phyloP scores from a whole-genome alignment of 768 basidiomycete species.

The Pholiota conissans region DNA sequence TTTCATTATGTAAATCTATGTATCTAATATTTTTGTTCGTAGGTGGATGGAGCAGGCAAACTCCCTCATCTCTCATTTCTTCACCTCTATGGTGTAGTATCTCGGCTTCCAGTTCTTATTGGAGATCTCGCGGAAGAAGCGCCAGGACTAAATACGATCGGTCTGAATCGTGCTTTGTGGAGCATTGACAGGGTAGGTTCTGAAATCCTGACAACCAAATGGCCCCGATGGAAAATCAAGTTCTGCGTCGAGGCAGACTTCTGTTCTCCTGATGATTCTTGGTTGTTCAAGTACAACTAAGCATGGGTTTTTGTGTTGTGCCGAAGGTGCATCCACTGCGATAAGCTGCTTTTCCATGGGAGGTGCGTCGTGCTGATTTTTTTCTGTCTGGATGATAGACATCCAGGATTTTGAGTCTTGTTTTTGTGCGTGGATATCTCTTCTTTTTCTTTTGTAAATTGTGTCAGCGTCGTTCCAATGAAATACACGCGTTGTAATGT shows the following conservation, averaged over 20 bases:
- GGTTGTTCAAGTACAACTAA: slow-evolving; percentile 40
- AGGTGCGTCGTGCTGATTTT: not conserved
- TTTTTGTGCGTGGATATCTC: no score
- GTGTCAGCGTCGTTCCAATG: no score
- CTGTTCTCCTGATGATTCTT: slow-evolving; percentile 32
- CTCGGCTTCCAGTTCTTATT: slow-evolving; percentile 30
- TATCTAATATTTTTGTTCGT: not conserved
- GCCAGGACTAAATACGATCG: slow-evolving; percentile 31
- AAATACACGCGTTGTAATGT: no score
- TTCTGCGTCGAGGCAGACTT: slow-evolving; percentile 40
- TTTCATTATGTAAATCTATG: not conserved
- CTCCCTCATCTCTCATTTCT: slow-evolving; percentile 34
- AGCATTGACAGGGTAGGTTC: slow-evolving; percentile 30
- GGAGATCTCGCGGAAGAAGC: slow-evolving; percentile 35
- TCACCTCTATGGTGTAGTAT: slow-evolving; percentile 33
- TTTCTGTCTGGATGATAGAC: not conserved
- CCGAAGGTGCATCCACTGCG: not conserved
- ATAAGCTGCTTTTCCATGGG: not conserved
- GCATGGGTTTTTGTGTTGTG: not conserved
- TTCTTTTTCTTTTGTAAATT: no score
- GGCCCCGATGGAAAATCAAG: slow-evolving; percentile 41
- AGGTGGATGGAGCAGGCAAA: slow-evolving; percentile 27
- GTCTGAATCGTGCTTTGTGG: slow-evolving; percentile 39
- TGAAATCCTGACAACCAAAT: slow-evolving; percentile 29
- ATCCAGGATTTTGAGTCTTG: no score